Evolutionary conservation across 345 rosid species (phyloP).

Genomic region (Salix brachista): DNA sequence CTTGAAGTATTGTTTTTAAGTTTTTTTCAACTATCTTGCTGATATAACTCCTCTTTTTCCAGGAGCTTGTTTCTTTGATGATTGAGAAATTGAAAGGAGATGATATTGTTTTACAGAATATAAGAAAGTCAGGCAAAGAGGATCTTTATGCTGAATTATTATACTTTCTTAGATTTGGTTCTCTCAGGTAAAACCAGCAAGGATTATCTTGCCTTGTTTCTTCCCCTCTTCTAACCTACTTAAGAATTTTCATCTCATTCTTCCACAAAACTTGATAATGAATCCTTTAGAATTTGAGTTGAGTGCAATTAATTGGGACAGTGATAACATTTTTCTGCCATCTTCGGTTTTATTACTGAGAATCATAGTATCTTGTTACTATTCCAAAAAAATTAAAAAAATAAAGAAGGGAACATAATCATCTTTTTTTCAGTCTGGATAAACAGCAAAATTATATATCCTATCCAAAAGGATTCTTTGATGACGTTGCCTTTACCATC

Average conservation of each 20-base stretch:
- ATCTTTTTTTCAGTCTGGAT: no score
- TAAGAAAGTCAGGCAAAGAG: slow-evolving; percentile 75
- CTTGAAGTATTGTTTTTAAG: not conserved
- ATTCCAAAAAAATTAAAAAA: not conserved
- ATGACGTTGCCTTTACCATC: not conserved
- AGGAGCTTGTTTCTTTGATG: slow-evolving; percentile 56
- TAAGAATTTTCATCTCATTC: not conserved
- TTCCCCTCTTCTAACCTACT: not conserved
- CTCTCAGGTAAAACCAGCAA: slow-evolving; percentile 34
- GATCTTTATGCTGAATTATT: slow-evolving; percentile 76
- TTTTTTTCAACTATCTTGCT: not conserved
- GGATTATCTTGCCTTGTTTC: not conserved
- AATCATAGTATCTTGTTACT: not conserved
- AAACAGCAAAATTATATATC: not conserved
- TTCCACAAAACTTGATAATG: not conserved
- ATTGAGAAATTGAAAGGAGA: slow-evolving; percentile 61
- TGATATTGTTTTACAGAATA: slow-evolving; percentile 46
- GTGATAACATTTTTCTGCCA: not conserved
- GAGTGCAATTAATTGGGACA: not conserved
- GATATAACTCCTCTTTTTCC: slow-evolving; percentile 11
- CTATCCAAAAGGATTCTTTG: not conserved
- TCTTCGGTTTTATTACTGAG: not conserved
- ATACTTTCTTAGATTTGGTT: slow-evolving; percentile 57
- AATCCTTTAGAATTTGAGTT: slow-evolving; percentile 8
- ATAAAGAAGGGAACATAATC: no score